Evolutionary conservation across 1,139 yeast genomes (phyloP), one percentile per base, ranked within the genome.

Genomic region (Candida mesenterica): DNA sequence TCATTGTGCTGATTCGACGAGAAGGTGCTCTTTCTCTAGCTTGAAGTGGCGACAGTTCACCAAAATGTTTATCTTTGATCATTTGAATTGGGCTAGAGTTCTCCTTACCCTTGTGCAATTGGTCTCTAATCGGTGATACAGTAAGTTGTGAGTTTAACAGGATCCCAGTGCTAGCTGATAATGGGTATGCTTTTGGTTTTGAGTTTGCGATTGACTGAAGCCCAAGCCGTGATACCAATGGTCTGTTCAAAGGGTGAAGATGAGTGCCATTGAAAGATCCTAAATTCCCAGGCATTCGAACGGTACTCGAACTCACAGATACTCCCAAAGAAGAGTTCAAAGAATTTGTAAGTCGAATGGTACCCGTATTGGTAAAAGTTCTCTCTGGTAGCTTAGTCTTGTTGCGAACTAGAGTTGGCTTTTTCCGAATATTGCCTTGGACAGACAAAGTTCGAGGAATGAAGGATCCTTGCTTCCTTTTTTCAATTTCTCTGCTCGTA

Each of bases 1-100:
- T 59, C 13, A 48, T 49, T 7, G 50, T 39, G 38, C 63, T 60
- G 12, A 47, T 34, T 31, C 53, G 45, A 28, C 43, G 18, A 18
- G 36, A 18, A 26, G 47, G 50, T 3, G 43, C 44, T 16, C 46
- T 44, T 24, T 43, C 46, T 27, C 24, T 43, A 36, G 32, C 33
- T 27, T 52, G 56, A 7, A 54, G 45, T 1, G 62, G 62, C 0
- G 63, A 55, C 13, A 55, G 39, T 25, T 55, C 57, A 18, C 32
- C 25, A 15, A 34, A 28, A 7, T 12, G 23, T 24, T 25, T 32
- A 5, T 13, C 19, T n/a, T 23, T 22, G n/a, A n/a, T n/a, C n/a
- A 5, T 14, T 9, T 16, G 10, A 13, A 28, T 8, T 15, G 36
- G 26, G 27, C 30, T 16, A 9, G 28, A 25, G 28, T 33, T 33